Evolutionary conservation across 2,329 filamentous ascomycete genomes (phyloP).

Genomic region (Chaetomiaceae sp.): DNA sequence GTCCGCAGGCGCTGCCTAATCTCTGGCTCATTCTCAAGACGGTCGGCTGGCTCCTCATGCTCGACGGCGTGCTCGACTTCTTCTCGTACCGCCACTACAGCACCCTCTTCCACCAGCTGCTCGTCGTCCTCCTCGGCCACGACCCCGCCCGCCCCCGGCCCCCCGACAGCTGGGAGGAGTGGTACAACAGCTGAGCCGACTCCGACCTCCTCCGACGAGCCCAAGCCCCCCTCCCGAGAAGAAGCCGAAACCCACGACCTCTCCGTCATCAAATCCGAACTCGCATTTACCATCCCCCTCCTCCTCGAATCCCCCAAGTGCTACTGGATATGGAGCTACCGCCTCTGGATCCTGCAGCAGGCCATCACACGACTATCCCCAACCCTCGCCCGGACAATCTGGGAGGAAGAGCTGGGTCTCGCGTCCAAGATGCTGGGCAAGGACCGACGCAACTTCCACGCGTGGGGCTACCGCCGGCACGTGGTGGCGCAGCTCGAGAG

Average conservation of each 20-base stretch:
- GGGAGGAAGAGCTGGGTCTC: slow-evolving; percentile 78
- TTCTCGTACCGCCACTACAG: slow-evolving; percentile 52
- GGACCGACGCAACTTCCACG: slow-evolving; percentile 91
- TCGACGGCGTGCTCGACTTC: slow-evolving; percentile 53
- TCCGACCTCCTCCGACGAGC: background rate
- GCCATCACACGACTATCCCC: slow-evolving; percentile 60
- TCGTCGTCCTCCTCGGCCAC: slow-evolving; percentile 48
- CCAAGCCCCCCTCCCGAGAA: background rate
- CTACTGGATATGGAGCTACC: slow-evolving; percentile 99
- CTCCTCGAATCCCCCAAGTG: slow-evolving; percentile 88
- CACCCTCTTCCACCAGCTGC: slow-evolving; percentile 59
- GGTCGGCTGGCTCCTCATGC: slow-evolving; percentile 46
- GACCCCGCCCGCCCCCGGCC: slow-evolving; percentile 45
- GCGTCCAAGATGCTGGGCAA: slow-evolving; percentile 82
- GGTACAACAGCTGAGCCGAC: slow-evolving; percentile 47
- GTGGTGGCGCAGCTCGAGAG: slow-evolving; percentile 74
- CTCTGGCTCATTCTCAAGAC: slow-evolving; percentile 54
- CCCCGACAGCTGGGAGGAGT: slow-evolving; percentile 49
- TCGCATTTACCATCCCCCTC: slow-evolving; percentile 78
- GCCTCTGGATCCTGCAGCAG: slow-evolving; percentile 76
- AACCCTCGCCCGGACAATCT: slow-evolving; percentile 58
- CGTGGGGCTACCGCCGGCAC: slow-evolving; percentile 84
- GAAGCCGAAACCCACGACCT: slow-evolving; percentile 30
- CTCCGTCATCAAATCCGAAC: slow-evolving; percentile 64
- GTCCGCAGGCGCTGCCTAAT: slow-evolving; percentile 69